A percentile compares a stretch with the other conserved stretches of the same genome.
Conservation (phyloP, 2,329 filamentous ascomycete species). For the Microdochium bolleyi region DNA sequence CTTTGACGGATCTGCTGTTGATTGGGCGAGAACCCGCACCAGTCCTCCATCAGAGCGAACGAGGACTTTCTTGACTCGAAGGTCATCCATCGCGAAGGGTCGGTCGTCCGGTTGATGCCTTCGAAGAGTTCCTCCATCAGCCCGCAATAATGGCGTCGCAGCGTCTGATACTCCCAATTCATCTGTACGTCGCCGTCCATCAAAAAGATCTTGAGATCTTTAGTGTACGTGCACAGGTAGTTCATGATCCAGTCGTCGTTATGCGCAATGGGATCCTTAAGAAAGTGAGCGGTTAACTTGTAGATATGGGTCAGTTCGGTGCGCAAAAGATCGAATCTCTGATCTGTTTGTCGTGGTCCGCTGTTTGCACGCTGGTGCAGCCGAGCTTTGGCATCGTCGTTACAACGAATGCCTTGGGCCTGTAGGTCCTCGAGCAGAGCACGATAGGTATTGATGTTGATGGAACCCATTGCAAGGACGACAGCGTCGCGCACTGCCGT, state of each 20-base stretch:
- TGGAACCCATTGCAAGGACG: constrained; percentile 84
- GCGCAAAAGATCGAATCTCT: constrained; percentile 69
- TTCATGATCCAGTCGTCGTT: constrained; percentile 85
- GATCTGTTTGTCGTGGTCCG: constrained; percentile 71
- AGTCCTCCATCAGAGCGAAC: constrained; percentile 96
- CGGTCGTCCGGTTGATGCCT: constrained; percentile 76
- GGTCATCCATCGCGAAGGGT: constrained; percentile 90
- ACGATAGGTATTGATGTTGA: constrained; percentile 89
- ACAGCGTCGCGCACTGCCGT: constrained; percentile 81
- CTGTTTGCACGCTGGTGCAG: constrained; percentile 83
- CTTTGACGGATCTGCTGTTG: constrained; percentile 72
- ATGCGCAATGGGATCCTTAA: constrained; percentile 70
- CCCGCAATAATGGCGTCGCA: constrained; percentile 89
- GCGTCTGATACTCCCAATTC: constrained; percentile 87
- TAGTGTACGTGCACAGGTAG: constrained; percentile 83
- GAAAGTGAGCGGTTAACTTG: constrained; percentile 83
- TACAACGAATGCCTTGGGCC: constrained; percentile 76
- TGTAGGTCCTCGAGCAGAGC: constrained; percentile 86
- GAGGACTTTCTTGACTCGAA: constrained; percentile 94
- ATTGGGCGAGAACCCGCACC: constrained; percentile 96
- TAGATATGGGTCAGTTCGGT: constrained; percentile 97
- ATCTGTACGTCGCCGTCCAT: constrained; percentile 93
- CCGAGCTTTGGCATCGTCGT: constrained; percentile 78
- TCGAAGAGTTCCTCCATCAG: constrained; percentile 90
- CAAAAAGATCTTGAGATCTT: constrained; percentile 86